These are phyloP conservation scores for Amphichorda felina DNA, from an alignment of 2,329 filamentous ascomycete species.

Conservation along the genomic window DNA sequence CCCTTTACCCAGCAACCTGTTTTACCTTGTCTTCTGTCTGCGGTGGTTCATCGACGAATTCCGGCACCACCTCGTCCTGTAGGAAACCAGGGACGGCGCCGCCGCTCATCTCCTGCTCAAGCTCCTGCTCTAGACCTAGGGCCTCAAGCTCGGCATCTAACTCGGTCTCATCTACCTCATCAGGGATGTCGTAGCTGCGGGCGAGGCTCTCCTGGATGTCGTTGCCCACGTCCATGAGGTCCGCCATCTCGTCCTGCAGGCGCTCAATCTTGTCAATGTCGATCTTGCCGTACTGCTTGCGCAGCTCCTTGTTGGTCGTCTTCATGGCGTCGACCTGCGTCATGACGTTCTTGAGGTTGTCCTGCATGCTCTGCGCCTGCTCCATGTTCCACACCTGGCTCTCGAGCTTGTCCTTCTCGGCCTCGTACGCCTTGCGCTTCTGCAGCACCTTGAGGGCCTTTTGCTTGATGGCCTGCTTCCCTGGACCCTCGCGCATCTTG, in stretches of 20 bases:
- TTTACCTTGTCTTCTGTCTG: conserved; percentile 63
- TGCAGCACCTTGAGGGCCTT: conserved; percentile 92
- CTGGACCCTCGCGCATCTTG: conserved; percentile 92
- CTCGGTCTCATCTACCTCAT: conserved; percentile 94
- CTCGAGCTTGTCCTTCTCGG: conserved; percentile 86
- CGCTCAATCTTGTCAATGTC: conserved; percentile 96
- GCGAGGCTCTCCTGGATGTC: conserved; percentile 95
- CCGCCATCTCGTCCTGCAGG: conserved; percentile 98
- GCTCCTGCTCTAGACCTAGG: conserved; percentile 83
- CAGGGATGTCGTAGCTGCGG: conserved; percentile 84
- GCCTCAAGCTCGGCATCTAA: conserved; percentile 94
- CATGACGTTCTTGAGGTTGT: conserved; percentile 98
- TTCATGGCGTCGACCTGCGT: conserved; percentile 97
- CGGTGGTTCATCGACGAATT: conserved; percentile 89
- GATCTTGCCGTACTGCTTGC: conserved; percentile 92
- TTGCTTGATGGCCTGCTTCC: conserved; percentile 83
- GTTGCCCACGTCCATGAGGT: conserved; percentile 93
- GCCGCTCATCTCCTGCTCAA: conserved; percentile 55
- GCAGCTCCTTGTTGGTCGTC: conserved; percentile 85
- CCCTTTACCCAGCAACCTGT: conserved; percentile 52
- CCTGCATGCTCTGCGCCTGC: conserved; percentile 95
- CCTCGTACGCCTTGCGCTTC: conserved; percentile 87
- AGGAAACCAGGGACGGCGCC: conserved; percentile 71
- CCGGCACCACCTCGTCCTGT: conserved; percentile 73
- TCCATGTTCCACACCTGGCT: conserved; percentile 99